Evolutionary conservation across 106 monocot genomes (phyloP).

Genomic region (Phalaenopsis equestris): DNA sequence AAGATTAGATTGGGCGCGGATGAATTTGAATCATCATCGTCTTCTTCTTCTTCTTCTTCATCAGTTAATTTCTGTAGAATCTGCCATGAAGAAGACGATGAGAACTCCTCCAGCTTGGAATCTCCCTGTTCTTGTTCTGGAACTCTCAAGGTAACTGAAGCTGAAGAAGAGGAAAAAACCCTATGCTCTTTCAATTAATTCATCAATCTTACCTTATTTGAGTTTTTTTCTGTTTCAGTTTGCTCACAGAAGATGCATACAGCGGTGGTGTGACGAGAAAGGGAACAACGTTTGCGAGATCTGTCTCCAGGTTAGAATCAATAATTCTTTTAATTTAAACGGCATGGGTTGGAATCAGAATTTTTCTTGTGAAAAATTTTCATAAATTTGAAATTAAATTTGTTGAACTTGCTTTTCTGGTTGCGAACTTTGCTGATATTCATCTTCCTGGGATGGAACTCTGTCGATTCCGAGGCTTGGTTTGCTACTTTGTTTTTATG

Average conservation of each 20-base stretch:
- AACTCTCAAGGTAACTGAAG: slow-evolving; percentile 60
- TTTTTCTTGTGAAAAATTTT: background rate
- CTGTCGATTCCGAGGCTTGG: too few relatives aligned
- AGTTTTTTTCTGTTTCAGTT: slow-evolving; percentile 31
- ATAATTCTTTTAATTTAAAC: too few relatives aligned
- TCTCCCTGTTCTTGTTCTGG: slow-evolving; percentile 89
- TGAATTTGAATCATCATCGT: slow-evolving; percentile 5
- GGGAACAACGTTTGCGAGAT: slow-evolving; percentile 78
- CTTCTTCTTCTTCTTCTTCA: slow-evolving; percentile 19
- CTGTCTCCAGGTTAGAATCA: slow-evolving; percentile 60
- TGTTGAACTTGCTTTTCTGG: too few relatives aligned
- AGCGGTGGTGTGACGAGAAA: slow-evolving; percentile 95
- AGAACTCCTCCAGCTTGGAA: slow-evolving; percentile 61
- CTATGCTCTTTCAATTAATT: background rate
- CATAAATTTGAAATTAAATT: background rate
- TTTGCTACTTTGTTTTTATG: too few relatives aligned
- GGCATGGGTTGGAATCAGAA: too few relatives aligned
- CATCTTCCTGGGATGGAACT: too few relatives aligned
- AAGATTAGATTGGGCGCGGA: slow-evolving; percentile 2
- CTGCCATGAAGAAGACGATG: slow-evolving; percentile 88
- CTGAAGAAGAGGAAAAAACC: background rate
- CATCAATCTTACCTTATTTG: background rate
- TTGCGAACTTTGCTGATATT: too few relatives aligned
- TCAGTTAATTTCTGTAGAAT: slow-evolving; percentile 50
- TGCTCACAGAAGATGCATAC: slow-evolving; percentile 81